A percentile compares a stretch with the other conserved stretches of the same genome.
Evolutionary conservation across 768 basidiomycete species (phyloP).

Genomic region (Lentinula guzmanii): DNA sequence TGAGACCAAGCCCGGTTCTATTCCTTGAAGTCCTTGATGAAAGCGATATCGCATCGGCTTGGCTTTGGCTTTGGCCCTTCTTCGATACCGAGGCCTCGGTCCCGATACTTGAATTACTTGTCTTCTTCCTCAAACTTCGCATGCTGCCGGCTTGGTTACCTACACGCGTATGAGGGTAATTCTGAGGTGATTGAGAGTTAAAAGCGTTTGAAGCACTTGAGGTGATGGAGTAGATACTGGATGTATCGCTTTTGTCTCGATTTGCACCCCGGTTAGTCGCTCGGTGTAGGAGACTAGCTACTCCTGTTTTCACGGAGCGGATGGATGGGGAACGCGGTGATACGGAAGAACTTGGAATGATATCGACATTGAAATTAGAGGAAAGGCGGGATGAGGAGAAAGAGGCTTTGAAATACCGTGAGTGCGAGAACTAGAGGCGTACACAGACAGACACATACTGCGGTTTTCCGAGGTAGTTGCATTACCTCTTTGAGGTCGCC

Average conservation of each 20-base stretch:
- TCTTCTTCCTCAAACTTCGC: constrained; percentile 38
- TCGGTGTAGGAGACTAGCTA: constrained; percentile 48
- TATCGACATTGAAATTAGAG: constrained; percentile 23
- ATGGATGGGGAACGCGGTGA: constrained; percentile 26
- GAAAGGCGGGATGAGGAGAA: constrained; percentile 14
- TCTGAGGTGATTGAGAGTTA: constrained; percentile 21
- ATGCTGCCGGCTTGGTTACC: constrained; percentile 3
- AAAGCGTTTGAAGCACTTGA: constrained; percentile 31
- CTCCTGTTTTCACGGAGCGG: constrained; percentile 43
- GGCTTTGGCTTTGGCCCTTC: constrained; percentile 25
- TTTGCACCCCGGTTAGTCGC: constrained; percentile 18
- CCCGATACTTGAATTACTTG: constrained; percentile 42
- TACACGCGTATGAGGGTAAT: background rate
- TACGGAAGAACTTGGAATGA: constrained; percentile 33
- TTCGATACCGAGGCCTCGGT: constrained; percentile 30
- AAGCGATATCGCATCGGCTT: constrained; percentile 35
- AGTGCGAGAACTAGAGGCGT: background rate
- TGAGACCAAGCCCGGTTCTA: background rate
- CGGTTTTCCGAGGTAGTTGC: constrained; percentile 21
- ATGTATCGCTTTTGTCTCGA: constrained; percentile 37
- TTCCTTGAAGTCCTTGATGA: constrained; percentile 33
- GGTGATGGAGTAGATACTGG: constrained; percentile 30
- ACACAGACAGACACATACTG: constrained; percentile 20
- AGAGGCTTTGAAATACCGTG: background rate
- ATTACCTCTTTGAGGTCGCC: constrained; percentile 20